Evolutionary conservation across 768 basidiomycete species (phyloP).

Genomic region (Vishniacozyma victoriae): DNA sequence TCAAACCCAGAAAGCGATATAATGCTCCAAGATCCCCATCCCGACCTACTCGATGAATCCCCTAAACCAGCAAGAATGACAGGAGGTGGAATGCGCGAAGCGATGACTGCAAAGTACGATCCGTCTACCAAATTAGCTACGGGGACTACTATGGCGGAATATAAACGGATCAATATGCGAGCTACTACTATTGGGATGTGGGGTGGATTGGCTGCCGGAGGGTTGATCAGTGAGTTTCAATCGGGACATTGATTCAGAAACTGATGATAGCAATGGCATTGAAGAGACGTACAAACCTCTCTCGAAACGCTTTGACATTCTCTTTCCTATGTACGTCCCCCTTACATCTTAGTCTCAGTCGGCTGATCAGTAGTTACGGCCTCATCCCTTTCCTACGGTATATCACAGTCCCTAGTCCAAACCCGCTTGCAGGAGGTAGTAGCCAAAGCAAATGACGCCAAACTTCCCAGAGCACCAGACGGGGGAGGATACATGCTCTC

Average conservation of each 20-base stretch:
- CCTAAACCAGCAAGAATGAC: too few species aligned
- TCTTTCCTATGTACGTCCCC: conserved; percentile 14
- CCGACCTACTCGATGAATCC: too few species aligned
- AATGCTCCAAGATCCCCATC: too few species aligned
- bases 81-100: too few species aligned
- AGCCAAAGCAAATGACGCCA: background rate
- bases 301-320: conserved; percentile 14
- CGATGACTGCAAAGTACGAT: background rate
- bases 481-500: background rate
- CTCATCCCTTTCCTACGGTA: background rate
- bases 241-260: background rate
- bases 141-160: conserved; percentile 12
- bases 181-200: conserved; percentile 16
- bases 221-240: conserved; percentile 11
- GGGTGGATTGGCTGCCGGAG: conserved; percentile 13
- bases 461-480: conserved; percentile 1
- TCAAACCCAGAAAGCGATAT: too few species aligned
- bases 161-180: conserved; percentile 12
- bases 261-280: background rate
- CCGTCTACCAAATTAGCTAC: background rate
- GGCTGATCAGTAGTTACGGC: background rate
- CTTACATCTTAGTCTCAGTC: background rate
- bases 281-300: conserved; percentile 14
- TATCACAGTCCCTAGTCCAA: background rate
- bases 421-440: background rate